Evolutionary conservation across 352 stramenopile genomes (phyloP).

Genomic region (Phytophthora syringae): DNA sequence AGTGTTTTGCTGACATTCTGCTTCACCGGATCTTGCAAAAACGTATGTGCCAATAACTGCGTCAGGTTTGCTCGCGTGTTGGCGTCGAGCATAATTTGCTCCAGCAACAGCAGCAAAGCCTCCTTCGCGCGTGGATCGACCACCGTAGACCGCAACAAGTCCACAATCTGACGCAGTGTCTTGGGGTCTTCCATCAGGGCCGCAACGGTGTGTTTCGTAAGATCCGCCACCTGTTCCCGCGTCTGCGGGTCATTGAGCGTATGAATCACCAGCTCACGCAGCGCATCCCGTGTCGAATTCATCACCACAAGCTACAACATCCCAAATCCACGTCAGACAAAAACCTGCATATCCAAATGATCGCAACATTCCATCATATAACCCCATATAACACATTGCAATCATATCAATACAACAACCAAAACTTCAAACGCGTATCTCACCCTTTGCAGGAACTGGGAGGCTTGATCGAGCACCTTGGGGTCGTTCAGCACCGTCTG

Average conservation of each 20-base stretch:
- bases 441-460: constrained; percentile 76
- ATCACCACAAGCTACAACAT: constrained; percentile 66
- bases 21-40: constrained; percentile 75
- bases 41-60: constrained; percentile 68
- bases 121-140: constrained; percentile 56
- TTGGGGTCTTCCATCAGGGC: constrained; percentile 60
- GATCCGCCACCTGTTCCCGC: constrained; percentile 49
- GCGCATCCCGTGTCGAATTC: constrained; percentile 62
- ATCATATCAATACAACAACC: constrained; percentile 29
- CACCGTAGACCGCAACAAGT: constrained; percentile 55
- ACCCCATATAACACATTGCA: constrained; percentile 2
- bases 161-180: constrained; percentile 63
- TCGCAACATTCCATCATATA: constrained; percentile 5
- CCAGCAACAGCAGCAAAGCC: constrained; percentile 59
- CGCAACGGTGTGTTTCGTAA: constrained; percentile 57
- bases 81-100: constrained; percentile 71
- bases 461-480: constrained; percentile 84
- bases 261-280: constrained; percentile 57
- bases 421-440: neutral
- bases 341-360: constrained; percentile 11
- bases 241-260: constrained; percentile 71
- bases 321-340: neutral
- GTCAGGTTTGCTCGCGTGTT: constrained; percentile 59
- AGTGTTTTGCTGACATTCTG: constrained; percentile 61
- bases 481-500: constrained; percentile 88